These are phyloP conservation scores for Ambrosiella xylebori DNA, from an alignment of 2,329 filamentous ascomycete species.

Conservation along the genomic window DNA sequence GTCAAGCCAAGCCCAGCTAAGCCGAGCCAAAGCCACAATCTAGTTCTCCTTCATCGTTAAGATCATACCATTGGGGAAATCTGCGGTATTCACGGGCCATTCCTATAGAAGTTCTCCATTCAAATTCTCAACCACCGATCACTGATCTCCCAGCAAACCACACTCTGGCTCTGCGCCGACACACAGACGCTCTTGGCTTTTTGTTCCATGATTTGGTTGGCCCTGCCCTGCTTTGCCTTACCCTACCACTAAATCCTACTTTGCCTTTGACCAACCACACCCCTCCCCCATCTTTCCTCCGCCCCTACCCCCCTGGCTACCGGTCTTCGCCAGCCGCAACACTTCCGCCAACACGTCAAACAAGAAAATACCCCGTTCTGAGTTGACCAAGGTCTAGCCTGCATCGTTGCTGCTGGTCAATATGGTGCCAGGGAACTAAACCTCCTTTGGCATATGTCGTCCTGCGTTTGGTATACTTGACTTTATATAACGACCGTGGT, in stretches of 20 bases:
- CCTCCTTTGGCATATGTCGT: slow-evolving; percentile 8
- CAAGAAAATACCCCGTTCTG: not conserved
- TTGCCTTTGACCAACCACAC: not conserved
- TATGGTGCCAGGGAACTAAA: slow-evolving; percentile 2
- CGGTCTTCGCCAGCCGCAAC: not conserved
- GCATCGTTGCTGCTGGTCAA: not conserved
- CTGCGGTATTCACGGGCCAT: too few species aligned
- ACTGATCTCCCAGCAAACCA: not conserved
- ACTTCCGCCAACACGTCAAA: not conserved
- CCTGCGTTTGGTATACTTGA: not conserved
- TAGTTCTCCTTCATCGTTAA: not conserved
- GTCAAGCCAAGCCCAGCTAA: not conserved
- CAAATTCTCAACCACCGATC: not conserved
- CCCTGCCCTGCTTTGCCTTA: slow-evolving; percentile 1
- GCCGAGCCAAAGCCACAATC: not conserved
- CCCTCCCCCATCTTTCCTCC: slow-evolving; percentile 1
- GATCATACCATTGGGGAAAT: not conserved
- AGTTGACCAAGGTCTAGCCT: slow-evolving; percentile 1
- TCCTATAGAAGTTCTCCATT: too few species aligned
- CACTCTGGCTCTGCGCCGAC: not conserved
- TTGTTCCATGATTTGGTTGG: not conserved
- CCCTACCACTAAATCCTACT: slow-evolving; percentile 9
- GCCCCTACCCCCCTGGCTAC: not conserved
- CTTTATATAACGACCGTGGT: slow-evolving; percentile 5
- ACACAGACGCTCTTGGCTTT: not conserved